Conservation (phyloP, 805 yeast genomes). For the Cyberlindnera mrakii region DNA sequence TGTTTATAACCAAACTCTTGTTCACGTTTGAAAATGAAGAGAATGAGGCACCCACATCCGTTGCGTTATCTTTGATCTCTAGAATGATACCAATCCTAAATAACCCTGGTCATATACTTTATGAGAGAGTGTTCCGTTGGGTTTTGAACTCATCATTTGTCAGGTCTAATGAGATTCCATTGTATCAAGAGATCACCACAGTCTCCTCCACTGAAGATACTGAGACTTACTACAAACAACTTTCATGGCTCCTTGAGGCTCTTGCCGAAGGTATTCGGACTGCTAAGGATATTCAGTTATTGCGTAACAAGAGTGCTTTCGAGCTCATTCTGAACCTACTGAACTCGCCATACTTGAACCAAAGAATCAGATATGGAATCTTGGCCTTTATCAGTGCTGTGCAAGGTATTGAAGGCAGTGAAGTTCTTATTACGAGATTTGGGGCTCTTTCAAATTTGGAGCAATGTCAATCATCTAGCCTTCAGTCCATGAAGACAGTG, state of each 20-base stretch:
- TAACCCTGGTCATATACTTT: conserved; percentile 69
- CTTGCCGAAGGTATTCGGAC: conserved; percentile 43
- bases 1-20: conserved; percentile 40
- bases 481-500: not conserved
- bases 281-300: conserved; percentile 44
- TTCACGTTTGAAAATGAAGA: conserved; percentile 25
- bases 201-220: conserved; percentile 30
- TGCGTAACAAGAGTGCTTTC: conserved; percentile 49
- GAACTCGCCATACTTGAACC: conserved; percentile 43
- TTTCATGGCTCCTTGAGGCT: conserved; percentile 58
- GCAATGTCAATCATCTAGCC: conserved; percentile 4
- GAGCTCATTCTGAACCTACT: conserved; percentile 61
- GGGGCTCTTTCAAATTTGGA: conserved; percentile 40
- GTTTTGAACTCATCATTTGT: conserved; percentile 43
- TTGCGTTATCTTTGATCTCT: conserved; percentile 51
- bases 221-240: conserved; percentile 48
- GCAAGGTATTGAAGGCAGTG: conserved; percentile 52
- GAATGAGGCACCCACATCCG: conserved; percentile 30
- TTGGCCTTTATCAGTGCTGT: conserved; percentile 38
- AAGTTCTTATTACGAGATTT: conserved; percentile 51
- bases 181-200: conserved; percentile 28
- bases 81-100: conserved; percentile 49
- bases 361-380: conserved; percentile 35
- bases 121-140: conserved; percentile 66
- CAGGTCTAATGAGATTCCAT: conserved; percentile 37